Base-by-base conservation (phyloP, 768 basidiomycete species). In the Candolleomyces eurysporus region DNA sequence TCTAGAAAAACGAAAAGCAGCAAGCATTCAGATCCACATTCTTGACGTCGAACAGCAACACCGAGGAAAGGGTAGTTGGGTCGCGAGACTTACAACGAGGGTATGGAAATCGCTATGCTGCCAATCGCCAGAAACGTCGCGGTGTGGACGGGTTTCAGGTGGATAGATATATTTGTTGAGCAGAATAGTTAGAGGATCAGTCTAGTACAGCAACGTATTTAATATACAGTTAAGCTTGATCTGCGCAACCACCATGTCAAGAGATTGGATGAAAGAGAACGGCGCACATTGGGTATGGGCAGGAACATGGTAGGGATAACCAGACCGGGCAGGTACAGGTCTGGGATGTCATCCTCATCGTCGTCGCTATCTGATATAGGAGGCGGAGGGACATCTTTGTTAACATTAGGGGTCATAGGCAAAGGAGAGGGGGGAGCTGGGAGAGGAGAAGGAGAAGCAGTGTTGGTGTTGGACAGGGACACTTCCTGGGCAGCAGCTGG, bases 271-370 rank as follows among this genome's bases (percentile, higher is more conserved):
- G 80, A 82, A 63, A 83, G 74, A 54, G 75, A 75, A 66, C 67
- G 76, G 84, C 90, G 85, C 82, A 94, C 92, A 78, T 92, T 92
- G 55, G 92, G 92, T 48, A 93, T 89, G n/a, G 92, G 92, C 51
- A 93, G 76, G 71, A 94, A 94, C 88, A 93, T 89, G 39, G 86
- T 88, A 39, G 91, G 87, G 31, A 84, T 72, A 40, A 87, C 79
- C 42, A 93, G 83, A 42, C 84, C 85, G 2, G 91, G 90, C 30
- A 91, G 76, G 70, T 85, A 87, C 21, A 90, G 68, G 51, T 85
- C 83, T 2, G 84, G 87, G 0, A 78, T 71, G 22, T 84, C 79
- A 42, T 81, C 77, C 63, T 82, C 83, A 19, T 85, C 84, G 6
- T 65, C 65, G n/a, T 43, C 55, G 16, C 50, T 40, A 30, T 63